Evolutionary conservation across 306 rosid genomes (phyloP).

Genomic region (Senna siamea): DNA sequence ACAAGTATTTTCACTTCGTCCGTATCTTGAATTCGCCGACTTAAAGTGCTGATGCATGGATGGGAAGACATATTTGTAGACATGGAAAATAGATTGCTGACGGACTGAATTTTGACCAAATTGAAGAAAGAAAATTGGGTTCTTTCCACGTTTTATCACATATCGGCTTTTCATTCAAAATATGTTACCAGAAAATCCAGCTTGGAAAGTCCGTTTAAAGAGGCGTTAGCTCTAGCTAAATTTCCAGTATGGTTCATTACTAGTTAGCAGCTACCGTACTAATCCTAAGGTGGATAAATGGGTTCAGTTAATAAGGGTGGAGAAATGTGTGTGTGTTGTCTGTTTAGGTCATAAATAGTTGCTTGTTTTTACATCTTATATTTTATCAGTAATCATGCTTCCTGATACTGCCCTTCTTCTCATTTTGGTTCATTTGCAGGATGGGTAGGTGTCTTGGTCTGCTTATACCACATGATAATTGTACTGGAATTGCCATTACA

Average conservation of each 20-base stretch:
- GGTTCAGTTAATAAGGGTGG: neutral
- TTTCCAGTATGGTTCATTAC: conserved; percentile 4
- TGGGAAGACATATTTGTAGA: neutral
- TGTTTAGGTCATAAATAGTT: neutral
- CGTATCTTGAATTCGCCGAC: neutral
- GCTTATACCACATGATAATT: conserved; percentile 33
- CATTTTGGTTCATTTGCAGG: conserved; percentile 66
- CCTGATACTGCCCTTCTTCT: conserved; percentile 29
- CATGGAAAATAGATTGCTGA: neutral
- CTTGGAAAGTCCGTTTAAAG: neutral
- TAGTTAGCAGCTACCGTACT: neutral
- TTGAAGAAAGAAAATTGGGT: neutral
- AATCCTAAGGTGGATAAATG: neutral
- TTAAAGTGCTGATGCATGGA: neutral
- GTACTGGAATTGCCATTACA: conserved; percentile 26
- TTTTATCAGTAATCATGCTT: neutral
- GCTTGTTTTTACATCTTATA: neutral
- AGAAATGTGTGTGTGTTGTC: neutral
- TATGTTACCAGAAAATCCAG: neutral
- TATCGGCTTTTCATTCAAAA: neutral
- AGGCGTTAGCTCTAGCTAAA: neutral
- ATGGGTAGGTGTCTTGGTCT: conserved; percentile 73
- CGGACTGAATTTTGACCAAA: neutral
- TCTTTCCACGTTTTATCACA: neutral
- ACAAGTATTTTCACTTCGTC: neutral